phyloP scores from a whole-genome alignment of 306 rosid species.

The Casuarina equisetifolia region DNA sequence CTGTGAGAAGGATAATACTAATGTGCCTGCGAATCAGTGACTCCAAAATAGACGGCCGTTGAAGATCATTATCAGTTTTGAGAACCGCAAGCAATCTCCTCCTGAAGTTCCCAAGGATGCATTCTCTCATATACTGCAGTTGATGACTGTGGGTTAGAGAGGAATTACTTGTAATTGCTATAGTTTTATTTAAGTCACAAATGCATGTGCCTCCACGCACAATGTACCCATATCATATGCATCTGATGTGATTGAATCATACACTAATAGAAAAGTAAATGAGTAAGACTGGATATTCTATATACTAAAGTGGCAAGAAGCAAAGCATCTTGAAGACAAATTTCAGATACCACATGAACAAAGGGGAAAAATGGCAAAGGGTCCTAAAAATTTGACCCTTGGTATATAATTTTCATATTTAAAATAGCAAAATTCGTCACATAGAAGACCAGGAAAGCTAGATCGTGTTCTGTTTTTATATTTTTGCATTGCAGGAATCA shows the following conservation, averaged over 20 bases:
- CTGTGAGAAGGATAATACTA: constrained; percentile 88
- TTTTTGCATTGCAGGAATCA: background rate
- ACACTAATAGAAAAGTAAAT: background rate
- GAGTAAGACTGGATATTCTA: background rate
- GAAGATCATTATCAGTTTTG: constrained; percentile 94
- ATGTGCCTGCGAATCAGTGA: constrained; percentile 80
- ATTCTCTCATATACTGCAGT: constrained; percentile 99
- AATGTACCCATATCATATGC: background rate
- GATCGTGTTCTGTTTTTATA: background rate
- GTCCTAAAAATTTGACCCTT: background rate
- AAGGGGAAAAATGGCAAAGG: background rate
- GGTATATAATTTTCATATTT: background rate
- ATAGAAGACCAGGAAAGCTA: background rate
- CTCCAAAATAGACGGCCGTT: constrained; percentile 90
- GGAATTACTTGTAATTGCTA: background rate
- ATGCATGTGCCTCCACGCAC: background rate
- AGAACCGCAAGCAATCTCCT: constrained; percentile 92
- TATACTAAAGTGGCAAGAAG: background rate
- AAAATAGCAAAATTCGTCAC: background rate
- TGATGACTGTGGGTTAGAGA: constrained; percentile 31
- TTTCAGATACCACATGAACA: background rate
- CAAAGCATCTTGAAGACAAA: background rate
- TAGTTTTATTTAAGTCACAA: background rate
- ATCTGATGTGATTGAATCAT: background rate
- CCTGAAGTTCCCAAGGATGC: constrained; percentile 97